Percentiles rank a stretch among this genome's conserved stretches.
Conservation (phyloP, 2,329 filamentous ascomycete species). For the Fusarium marasasianum region DNA sequence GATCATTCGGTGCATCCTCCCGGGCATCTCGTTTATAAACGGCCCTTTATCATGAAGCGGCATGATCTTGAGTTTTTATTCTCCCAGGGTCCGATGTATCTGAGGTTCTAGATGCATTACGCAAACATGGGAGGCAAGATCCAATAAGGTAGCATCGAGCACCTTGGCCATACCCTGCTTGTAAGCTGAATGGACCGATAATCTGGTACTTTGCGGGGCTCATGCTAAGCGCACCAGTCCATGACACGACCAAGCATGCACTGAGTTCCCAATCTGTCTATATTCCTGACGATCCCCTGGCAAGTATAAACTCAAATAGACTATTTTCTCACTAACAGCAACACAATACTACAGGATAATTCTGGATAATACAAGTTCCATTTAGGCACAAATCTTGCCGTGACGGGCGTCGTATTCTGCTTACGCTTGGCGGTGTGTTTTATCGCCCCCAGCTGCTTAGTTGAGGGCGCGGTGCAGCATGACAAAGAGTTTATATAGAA, state of each 20-base stretch:
- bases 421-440: not conserved
- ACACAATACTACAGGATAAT: not conserved
- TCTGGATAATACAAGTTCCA: not conserved
- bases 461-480: not conserved
- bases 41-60: not conserved
- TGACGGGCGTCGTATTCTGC: not conserved
- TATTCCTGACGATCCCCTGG: not conserved
- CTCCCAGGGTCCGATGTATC: not conserved
- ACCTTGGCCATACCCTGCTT: not conserved
- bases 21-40: not conserved
- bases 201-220: not conserved
- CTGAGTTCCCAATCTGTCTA: not conserved
- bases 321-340: not conserved
- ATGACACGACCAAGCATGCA: not conserved
- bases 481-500: not conserved
- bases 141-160: not conserved
- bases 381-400: not conserved
- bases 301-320: not conserved
- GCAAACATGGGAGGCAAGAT: not conserved
- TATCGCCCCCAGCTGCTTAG: not conserved
- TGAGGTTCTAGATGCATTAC: not conserved
- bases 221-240: not conserved
- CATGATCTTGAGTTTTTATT: not conserved
- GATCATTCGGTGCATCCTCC: not conserved
- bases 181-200: not conserved